A percentile compares a stretch with the other conserved stretches of the same genome.
Conservation (phyloP, 352 stramenopile species). For the Phytophthora foliorum region DNA sequence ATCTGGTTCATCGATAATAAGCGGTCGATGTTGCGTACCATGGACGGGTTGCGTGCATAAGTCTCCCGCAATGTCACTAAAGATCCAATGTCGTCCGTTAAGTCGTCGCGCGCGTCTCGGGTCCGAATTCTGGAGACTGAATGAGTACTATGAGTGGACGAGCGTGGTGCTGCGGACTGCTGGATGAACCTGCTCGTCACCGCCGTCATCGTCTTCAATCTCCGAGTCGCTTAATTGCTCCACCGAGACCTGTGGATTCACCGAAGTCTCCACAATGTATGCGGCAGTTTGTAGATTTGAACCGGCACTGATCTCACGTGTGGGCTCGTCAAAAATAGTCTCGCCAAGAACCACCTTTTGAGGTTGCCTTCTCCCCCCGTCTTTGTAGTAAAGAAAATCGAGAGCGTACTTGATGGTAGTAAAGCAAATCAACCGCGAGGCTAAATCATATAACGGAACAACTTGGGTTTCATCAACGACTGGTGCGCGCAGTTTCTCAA, state of each 20-base stretch:
- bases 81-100: not conserved
- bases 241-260: too few relatives aligned
- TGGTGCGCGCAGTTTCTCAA: not conserved
- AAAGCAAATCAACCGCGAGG: not conserved
- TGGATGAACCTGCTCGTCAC: too few relatives aligned
- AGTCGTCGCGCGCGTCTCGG: not conserved
- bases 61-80: not conserved
- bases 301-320: too few relatives aligned
- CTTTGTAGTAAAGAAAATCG: slow-evolving; percentile 5
- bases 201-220: too few relatives aligned
- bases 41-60: not conserved
- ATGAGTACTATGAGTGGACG: too few relatives aligned
- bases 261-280: too few relatives aligned
- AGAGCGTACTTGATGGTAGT: not conserved
- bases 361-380: not conserved
- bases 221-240: too few relatives aligned
- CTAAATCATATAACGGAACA: slow-evolving; percentile 1
- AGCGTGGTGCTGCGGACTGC: too few relatives aligned
- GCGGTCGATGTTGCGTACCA: slow-evolving; percentile 6
- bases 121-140: not conserved
- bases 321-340: slow-evolving; percentile 5
- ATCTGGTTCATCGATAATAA: slow-evolving; percentile 1
- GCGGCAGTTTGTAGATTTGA: too few relatives aligned
- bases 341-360: not conserved
- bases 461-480: not conserved